Evolutionary conservation across 2,329 filamentous ascomycete species (phyloP).

Genomic region (Bipolaris cookei): DNA sequence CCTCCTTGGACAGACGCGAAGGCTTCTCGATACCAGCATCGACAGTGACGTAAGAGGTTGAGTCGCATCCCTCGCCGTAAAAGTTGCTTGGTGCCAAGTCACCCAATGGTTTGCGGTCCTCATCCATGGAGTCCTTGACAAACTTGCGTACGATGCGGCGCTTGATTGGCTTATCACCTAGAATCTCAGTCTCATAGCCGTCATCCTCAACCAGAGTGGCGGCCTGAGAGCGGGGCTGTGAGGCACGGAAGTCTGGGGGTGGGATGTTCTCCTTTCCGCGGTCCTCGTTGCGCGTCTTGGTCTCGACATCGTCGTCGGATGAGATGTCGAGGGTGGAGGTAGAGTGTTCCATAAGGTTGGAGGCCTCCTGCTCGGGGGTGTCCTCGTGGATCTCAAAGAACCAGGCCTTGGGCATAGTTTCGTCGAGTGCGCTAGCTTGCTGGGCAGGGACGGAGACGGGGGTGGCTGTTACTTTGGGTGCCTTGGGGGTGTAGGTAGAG

Average conservation of each 20-base stretch:
- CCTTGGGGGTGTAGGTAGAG: slow-evolving; percentile 62
- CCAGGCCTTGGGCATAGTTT: slow-evolving; percentile 69
- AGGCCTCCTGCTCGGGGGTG: slow-evolving; percentile 85
- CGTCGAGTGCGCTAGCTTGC: slow-evolving; percentile 52
- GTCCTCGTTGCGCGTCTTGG: slow-evolving; percentile 61
- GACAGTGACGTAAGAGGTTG: slow-evolving; percentile 44
- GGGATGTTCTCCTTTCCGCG: slow-evolving; percentile 94
- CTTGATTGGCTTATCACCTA: slow-evolving; percentile 34
- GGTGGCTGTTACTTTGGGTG: slow-evolving; percentile 40
- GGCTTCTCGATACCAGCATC: slow-evolving; percentile 46
- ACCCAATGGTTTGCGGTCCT: slow-evolving; percentile 48
- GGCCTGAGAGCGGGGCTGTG: slow-evolving; percentile 24
- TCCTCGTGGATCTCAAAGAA: slow-evolving; percentile 96
- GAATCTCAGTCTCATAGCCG: slow-evolving; percentile 19
- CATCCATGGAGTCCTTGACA: slow-evolving; percentile 49
- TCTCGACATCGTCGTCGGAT: slow-evolving; percentile 78
- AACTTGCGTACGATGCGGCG: slow-evolving; percentile 35
- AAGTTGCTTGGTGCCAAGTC: slow-evolving; percentile 48
- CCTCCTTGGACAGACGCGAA: slow-evolving; percentile 42
- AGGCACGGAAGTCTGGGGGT: slow-evolving; percentile 58
- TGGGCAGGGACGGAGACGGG: slow-evolving; percentile 40
- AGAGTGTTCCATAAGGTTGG: slow-evolving; percentile 90
- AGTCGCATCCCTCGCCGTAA: slow-evolving; percentile 49
- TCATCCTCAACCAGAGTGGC: slow-evolving; percentile 10
- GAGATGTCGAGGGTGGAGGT: slow-evolving; percentile 87